These are phyloP conservation scores for Leccinum variicolor DNA, from an alignment of 768 basidiomycete species.

Conservation along the genomic window DNA sequence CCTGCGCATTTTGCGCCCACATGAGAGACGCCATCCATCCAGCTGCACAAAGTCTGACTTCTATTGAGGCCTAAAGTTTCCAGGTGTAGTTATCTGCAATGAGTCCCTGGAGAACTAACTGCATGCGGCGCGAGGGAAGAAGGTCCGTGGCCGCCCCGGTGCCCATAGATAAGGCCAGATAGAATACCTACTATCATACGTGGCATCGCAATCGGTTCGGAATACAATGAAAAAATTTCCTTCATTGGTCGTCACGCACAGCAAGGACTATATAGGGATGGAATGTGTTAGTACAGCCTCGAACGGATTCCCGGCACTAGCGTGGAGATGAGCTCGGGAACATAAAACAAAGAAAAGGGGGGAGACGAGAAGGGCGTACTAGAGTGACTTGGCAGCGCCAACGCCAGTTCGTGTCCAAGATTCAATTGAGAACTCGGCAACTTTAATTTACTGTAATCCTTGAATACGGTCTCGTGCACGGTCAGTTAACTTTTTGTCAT, in stretches of 20 bases:
- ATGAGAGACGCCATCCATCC: not conserved
- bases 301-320: not conserved
- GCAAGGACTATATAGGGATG: slow-evolving; percentile 8
- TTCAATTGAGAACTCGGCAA: too few relatives aligned
- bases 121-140: not conserved
- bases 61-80: not conserved
- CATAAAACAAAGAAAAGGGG: not conserved
- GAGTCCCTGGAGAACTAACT: not conserved
- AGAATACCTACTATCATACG: not conserved
- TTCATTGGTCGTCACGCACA: slow-evolving; percentile 1
- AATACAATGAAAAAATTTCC: not conserved
- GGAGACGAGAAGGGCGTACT: too few relatives aligned
- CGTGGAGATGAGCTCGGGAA: not conserved
- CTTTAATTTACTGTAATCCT: too few relatives aligned
- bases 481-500: too few relatives aligned
- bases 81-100: not conserved
- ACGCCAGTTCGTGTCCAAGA: too few relatives aligned
- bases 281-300: not conserved
- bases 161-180: slow-evolving; percentile 1
- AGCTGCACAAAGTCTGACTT: not conserved
- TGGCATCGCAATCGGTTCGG: not conserved
- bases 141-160: not conserved
- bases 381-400: not conserved
- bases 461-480: too few relatives aligned
- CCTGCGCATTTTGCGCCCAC: not conserved